These are phyloP conservation scores for Talaromyces albobiverticillius DNA, from an alignment of 2,329 filamentous ascomycete genomes.

Conservation along the genomic window DNA sequence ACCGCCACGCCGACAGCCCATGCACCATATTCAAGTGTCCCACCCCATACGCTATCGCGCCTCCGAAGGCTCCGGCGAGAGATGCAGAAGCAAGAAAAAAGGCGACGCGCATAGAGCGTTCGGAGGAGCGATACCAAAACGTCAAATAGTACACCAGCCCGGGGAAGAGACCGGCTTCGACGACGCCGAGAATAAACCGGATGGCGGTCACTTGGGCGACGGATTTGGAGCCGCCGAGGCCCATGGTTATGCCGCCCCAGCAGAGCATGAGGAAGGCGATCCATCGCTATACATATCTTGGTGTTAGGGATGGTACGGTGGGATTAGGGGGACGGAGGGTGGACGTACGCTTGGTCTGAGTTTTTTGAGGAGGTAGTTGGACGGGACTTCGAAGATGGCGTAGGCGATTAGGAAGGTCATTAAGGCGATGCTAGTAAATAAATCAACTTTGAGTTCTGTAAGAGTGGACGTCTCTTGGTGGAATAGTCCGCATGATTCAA, in stretches of 20 bases:
- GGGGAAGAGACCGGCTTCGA: slow-evolving; percentile 52
- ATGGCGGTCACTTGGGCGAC: slow-evolving; percentile 45
- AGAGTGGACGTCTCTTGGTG: too few species aligned
- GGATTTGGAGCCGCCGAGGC: slow-evolving; percentile 44
- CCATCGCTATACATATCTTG: too few species aligned
- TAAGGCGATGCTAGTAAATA: slow-evolving; percentile 37
- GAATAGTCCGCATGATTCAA: neutral
- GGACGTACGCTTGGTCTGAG: slow-evolving; percentile 40
- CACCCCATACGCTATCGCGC: slow-evolving; percentile 53
- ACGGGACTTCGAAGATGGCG: slow-evolving; percentile 50
- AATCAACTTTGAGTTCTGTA: slow-evolving; percentile 4
- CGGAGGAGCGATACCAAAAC: slow-evolving; percentile 56
- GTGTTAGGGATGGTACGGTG: too few species aligned
- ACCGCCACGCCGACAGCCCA: slow-evolving; percentile 24
- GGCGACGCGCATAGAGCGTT: slow-evolving; percentile 58
- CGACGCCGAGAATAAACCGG: slow-evolving; percentile 50
- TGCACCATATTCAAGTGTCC: slow-evolving; percentile 36
- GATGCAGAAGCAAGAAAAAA: slow-evolving; percentile 55
- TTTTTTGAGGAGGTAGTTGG: slow-evolving; percentile 51
- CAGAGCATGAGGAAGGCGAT: slow-evolving; percentile 51
- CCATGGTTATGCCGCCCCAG: slow-evolving; percentile 50
- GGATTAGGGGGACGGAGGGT: too few species aligned
- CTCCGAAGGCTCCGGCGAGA: slow-evolving; percentile 53
- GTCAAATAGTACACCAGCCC: slow-evolving; percentile 49
- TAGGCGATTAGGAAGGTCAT: slow-evolving; percentile 51